Evolutionary conservation across 202 grass and related monocot genomes (phyloP), one percentile per base, ranked within the genome.

Genomic region (Panicum virgatum): DNA sequence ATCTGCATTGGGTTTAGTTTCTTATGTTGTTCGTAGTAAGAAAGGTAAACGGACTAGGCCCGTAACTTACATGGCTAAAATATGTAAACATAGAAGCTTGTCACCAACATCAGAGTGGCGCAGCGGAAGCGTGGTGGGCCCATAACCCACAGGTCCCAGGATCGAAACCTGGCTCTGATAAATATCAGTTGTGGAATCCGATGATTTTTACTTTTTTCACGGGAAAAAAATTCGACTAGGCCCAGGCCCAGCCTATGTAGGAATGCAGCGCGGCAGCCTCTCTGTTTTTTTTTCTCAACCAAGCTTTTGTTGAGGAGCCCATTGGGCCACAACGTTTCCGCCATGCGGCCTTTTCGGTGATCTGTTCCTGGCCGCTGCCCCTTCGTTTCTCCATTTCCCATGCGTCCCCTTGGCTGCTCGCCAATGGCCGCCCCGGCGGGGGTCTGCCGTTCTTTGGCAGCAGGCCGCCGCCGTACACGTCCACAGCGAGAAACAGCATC

Each of bases 81-180:
- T n/a, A 5, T n/a, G 3, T 4, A 52, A 4, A 52, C 19, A 4
- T 3, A 12, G n/a, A n/a, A 4, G 0, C 0, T 5, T 1, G 0
- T 3, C 56, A 13, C 56, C 27, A 29, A 50, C 18, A 97, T 90
- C 91, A 94, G 89, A 94, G 89, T 97, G 85, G 89, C 87, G 87
- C 89, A 97, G 89, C 83, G 83, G 88, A 92, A 92, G 89, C 85
- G 87, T 97, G 91, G 86, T 94, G 94, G 88, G 91, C 94, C 89
- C 89, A 97, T 97, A 97, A 97, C 94, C 94, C 86, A 92, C 88
- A 97, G 89, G 88, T 97, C 85, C 69, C 74, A 97, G 91, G 89
- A 94, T 94, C 88, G 91, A 94, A 94, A 97, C 89, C 89, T 94
- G 80, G 91, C 87, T 97, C 85, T 97, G 87, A 94, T 88, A 94